Evolutionary conservation across 208 protist species (phyloP), one percentile per base, ranked within the genome.

Genomic region (Herpetomonas samuelpessoai): DNA sequence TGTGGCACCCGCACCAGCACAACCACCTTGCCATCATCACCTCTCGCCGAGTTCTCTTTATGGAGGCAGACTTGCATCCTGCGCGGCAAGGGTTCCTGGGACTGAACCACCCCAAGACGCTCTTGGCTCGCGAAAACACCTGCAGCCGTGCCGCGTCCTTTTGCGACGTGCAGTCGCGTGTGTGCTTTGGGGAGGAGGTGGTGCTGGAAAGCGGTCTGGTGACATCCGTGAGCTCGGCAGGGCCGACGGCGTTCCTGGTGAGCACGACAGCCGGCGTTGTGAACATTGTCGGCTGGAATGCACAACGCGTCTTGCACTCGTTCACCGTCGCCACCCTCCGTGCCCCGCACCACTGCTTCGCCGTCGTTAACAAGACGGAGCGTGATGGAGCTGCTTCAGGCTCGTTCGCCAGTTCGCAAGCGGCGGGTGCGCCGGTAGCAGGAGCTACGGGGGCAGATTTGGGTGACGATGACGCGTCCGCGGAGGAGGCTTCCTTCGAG

Each of bases 191-290:
- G 14, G 55, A 57, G 7, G 68, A 76, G 44, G 62, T 82, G 22
- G 45, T 51, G 41, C 56, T 88, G 25, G 70, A 79, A 44, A 61
- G 53, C 14, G 84, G 81, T n/a, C 47, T 77, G 56, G 60, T 72
- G n/a, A 69, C 66, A 0, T 65, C 62, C 21, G 63, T 81, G n/a
- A 39, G 58, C 16, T 18, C 64, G 6, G 74, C 68, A 16, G 84
- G 84, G n/a, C 47, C 65, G 16, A 65, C 81, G 38, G 71, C 74
- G 21, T 86, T 91, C 38, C 57, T 88, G 0, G 78, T 84, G 25
- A 79, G 73, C 39, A 91, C 84, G 12, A 87, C 78, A 0, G 64
- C 79, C 1, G 84, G 84, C 38, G 67, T 79, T 29, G 75, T 88
- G 25, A 83, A 79, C 49, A 71, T 86, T 10, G 50, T 91, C 26